Base-by-base conservation (phyloP, 257 asterid genomes). In the Orobanche coerulescens region DNA sequence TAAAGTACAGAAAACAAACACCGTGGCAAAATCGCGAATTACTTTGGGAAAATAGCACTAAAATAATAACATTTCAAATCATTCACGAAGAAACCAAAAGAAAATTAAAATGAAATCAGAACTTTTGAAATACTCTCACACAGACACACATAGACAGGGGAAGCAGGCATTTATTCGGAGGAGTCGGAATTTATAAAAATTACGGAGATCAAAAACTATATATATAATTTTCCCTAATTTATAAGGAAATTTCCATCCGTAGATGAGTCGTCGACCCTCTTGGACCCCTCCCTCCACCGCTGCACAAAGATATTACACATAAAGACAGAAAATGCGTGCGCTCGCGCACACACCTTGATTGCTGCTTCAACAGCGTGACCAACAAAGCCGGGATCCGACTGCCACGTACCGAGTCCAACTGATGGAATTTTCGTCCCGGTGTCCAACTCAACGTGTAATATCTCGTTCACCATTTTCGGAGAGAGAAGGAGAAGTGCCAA, bases 341-440 rank as follows among this genome's bases (percentile, higher is more conserved):
- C 16, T 15, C 9, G 62, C 12, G 34, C 37, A 53, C 28, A 8
- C 51, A 79, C 95, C 91, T 80, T 75, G 49, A 87, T 68, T 20
- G 95, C 95, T 11, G 70, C 76, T 53, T 84, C 79, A 50, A 84
- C 81, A 13, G 88, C 90, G 58, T 74, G 79, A 36, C 86, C 88
- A 40, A 87, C 84, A 65, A 82, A 69, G 10, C 94, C 94, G 13
- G 88, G 88, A 19, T 77, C 86, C 67, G 90, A 68, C 75, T 82
- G 90, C 90, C 94, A 87, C 48, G 95, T 87, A 15, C 95, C 95
- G 0, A 87, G 83, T 10, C 95, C 95, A 6, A 87, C 78, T 0
- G 88, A 67, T 6, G 95, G 90, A 6, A 82, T 87, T 61, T 82
- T 84, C 13, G 88, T 88, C 2, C 95, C 95, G 9, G 95, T 84